Percentiles rank a stretch among this genome's conserved stretches.
phyloP scores from a whole-genome alignment of 106 monocot species.

The Acanthochlamys bracteata region DNA sequence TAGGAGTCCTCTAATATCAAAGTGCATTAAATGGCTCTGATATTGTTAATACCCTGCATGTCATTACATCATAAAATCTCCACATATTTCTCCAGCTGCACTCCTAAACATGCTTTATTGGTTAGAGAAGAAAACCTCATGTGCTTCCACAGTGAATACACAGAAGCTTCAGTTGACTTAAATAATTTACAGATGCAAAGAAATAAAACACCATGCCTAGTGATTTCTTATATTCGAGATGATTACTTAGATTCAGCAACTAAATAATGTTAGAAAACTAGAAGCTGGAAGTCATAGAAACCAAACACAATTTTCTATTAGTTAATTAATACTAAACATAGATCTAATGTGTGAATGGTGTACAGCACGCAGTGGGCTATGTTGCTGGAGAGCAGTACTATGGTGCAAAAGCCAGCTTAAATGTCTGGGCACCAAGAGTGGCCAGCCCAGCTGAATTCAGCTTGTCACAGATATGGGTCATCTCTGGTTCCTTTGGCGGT shows the following conservation, averaged over 20 bases:
- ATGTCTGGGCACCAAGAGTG: conserved; percentile 80
- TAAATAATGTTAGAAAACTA: background rate
- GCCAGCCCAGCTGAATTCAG: conserved; percentile 64
- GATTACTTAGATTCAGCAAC: background rate
- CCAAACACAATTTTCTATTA: background rate
- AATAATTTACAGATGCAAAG: background rate
- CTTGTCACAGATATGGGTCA: conserved; percentile 87
- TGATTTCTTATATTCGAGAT: background rate
- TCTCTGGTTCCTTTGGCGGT: conserved; percentile 67
- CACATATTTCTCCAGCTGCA: background rate
- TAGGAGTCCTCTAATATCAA: no score
- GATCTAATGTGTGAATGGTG: conserved; percentile 1
- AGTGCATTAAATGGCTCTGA: no score
- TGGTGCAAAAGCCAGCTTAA: conserved; percentile 79
- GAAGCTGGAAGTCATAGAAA: no score
- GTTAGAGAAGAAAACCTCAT: background rate
- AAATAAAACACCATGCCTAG: background rate
- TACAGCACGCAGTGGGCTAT: conserved; percentile 89
- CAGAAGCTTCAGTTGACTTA: conserved; percentile 15
- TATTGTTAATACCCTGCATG: background rate
- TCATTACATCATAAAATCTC: background rate
- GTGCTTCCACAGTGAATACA: conserved; percentile 2
- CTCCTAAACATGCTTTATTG: background rate
- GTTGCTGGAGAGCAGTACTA: conserved; percentile 58
- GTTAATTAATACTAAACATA: background rate